phyloP scores from a whole-genome alignment of 768 basidiomycete species.

The Rhodotorula kratochvilovae region DNA sequence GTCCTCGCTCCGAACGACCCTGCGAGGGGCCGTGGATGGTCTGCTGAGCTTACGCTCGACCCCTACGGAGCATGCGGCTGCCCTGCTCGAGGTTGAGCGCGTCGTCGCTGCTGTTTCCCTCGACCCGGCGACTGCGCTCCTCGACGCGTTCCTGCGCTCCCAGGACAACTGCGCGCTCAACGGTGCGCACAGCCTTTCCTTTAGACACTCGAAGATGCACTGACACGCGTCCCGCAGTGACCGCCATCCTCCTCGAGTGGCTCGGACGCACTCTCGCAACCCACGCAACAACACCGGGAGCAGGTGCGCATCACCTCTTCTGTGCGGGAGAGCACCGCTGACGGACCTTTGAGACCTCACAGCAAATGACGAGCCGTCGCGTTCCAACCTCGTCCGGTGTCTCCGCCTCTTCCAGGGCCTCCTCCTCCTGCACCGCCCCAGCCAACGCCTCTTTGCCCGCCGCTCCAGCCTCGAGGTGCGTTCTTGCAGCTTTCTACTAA shows the following conservation, averaged over 20 bases:
- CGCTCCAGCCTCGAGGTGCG: conserved; percentile 65
- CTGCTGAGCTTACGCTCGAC: conserved; percentile 12
- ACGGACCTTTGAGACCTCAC: too few relatives aligned
- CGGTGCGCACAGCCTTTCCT: not conserved
- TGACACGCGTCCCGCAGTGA: not conserved
- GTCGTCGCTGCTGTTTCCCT: conserved; percentile 22
- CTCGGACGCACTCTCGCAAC: conserved; percentile 18
- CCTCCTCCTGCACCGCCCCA: conserved; percentile 62
- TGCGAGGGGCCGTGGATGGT: conserved; percentile 4
- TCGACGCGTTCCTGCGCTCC: conserved; percentile 18
- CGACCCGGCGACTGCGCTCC: not conserved
- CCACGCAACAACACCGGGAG: not conserved
- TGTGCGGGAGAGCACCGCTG: not conserved
- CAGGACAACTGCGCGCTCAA: conserved; percentile 30
- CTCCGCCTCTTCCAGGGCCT: conserved; percentile 74
- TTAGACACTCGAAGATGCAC: not conserved
- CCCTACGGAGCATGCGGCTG: not conserved
- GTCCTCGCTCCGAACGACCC: not conserved
- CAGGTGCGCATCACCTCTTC: not conserved
- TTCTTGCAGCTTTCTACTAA: not conserved
- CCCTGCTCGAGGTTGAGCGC: conserved; percentile 14
- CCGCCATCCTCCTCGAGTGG: conserved; percentile 22
- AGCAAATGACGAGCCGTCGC: too few relatives aligned
- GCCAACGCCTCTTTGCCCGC: conserved; percentile 67
- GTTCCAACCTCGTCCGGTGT: not conserved